Percentiles rank a stretch among this genome's conserved stretches.
phyloP scores from a whole-genome alignment of 306 rosid species.

The Castanea sativa region DNA sequence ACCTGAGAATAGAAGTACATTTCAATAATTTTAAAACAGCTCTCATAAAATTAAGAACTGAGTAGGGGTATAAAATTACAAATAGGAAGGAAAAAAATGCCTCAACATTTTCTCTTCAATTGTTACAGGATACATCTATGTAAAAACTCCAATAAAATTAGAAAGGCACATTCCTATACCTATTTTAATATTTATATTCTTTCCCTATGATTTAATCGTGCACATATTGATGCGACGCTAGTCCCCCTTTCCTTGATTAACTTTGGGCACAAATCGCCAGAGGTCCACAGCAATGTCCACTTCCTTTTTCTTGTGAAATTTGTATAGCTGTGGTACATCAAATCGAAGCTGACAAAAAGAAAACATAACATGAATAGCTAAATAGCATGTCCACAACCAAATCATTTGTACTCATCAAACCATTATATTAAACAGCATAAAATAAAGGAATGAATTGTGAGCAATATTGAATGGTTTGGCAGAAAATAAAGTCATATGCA shows the following conservation, averaged over 20 bases:
- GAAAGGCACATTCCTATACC: background rate
- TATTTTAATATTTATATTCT: background rate
- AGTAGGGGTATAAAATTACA: background rate
- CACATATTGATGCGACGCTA: slow-evolving; percentile 18
- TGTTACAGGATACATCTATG: no score
- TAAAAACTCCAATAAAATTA: slow-evolving; percentile 1
- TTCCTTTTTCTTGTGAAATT: slow-evolving; percentile 88
- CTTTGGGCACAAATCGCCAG: slow-evolving; percentile 83
- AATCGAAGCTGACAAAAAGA: slow-evolving; percentile 65
- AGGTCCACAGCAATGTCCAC: slow-evolving; percentile 87
- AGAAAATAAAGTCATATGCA: background rate
- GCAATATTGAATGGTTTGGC: background rate
- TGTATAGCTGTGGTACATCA: slow-evolving; percentile 70
- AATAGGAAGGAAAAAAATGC: background rate
- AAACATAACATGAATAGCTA: background rate
- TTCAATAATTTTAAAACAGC: background rate
- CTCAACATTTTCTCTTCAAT: background rate
- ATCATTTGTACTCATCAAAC: background rate
- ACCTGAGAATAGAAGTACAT: background rate
- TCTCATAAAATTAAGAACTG: background rate
- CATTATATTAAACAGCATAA: background rate
- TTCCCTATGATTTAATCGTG: slow-evolving; percentile 6
- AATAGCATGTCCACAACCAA: background rate
- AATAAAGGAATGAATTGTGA: background rate
- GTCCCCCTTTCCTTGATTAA: slow-evolving; percentile 23